These are phyloP conservation scores for Pistacia atlantica DNA, from an alignment of 345 rosid genomes.

Conservation along the genomic window DNA sequence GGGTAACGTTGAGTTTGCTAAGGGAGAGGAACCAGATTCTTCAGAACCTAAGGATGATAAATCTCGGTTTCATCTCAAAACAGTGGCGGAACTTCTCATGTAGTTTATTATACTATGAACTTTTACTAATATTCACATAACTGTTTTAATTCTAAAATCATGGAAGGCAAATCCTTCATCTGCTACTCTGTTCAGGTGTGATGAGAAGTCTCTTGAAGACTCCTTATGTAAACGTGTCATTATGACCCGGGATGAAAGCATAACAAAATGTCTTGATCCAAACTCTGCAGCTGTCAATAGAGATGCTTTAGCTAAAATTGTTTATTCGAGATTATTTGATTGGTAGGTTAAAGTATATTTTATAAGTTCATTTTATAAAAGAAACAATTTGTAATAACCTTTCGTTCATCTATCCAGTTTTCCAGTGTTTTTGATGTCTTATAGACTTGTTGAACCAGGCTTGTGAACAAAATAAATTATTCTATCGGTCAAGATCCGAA, in stretches of 20 bases:
- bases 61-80: constrained; percentile 76
- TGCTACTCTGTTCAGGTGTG: constrained; percentile 67
- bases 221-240: constrained; percentile 94
- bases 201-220: constrained; percentile 81
- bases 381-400: neutral
- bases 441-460: constrained; percentile 49
- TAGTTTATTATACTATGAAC: constrained; percentile 31
- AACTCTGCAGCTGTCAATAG: constrained; percentile 79
- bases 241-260: constrained; percentile 94
- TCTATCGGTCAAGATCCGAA: constrained; percentile 91
- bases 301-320: constrained; percentile 95
- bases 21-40: constrained; percentile 82
- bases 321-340: constrained; percentile 91
- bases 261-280: constrained; percentile 90
- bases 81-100: constrained; percentile 87
- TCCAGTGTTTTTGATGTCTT: constrained; percentile 17
- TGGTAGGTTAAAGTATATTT: constrained; percentile 55
- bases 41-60: constrained; percentile 85
- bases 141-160: constrained; percentile 6
- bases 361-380: constrained; percentile 7
- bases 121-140: constrained; percentile 5
- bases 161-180: constrained; percentile 23
- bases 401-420: constrained; percentile 12
- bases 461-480: constrained; percentile 86
- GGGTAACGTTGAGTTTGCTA: constrained; percentile 85